phyloP scores from a whole-genome alignment of 305 asterid species.

The Petunia hybrid region DNA sequence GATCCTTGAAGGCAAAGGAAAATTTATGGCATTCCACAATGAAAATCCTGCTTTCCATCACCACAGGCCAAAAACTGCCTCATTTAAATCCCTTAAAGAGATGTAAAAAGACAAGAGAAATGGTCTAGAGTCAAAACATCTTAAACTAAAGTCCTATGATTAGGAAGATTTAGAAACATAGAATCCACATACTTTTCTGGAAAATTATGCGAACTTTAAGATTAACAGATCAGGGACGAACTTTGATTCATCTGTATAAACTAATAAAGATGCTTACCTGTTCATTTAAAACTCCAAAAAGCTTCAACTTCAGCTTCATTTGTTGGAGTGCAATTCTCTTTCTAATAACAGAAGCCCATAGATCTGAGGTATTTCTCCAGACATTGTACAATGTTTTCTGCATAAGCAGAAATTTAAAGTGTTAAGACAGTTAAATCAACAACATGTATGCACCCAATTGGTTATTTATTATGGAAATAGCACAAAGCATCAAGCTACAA shows the following conservation, averaged over 20 bases:
- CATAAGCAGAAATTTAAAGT: conserved; percentile 25
- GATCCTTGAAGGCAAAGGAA: neutral
- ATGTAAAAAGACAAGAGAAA: neutral
- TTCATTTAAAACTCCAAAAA: conserved; percentile 60
- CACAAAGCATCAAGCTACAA: neutral
- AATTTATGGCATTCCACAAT: conserved; percentile 15
- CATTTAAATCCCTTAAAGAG: neutral
- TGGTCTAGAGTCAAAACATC: neutral
- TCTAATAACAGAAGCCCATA: conserved; percentile 56
- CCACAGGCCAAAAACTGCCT: neutral
- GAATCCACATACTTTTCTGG: conserved; percentile 17
- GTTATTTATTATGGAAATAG: neutral
- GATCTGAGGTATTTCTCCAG: conserved; percentile 54
- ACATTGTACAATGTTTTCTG: conserved; percentile 70
- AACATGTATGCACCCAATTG: neutral
- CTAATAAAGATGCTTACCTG: conserved; percentile 53
- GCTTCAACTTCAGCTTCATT: conserved; percentile 63
- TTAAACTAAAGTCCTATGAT: conserved; percentile 14
- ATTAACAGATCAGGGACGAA: conserved; percentile 3
- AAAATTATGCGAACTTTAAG: neutral
- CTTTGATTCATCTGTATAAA: neutral
- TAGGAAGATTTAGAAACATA: conserved; percentile 10
- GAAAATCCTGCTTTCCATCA: conserved; percentile 7
- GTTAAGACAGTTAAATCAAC: neutral
- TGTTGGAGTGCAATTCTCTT: conserved; percentile 67